phyloP scores from a whole-genome alignment of 179 eudicot species.

The Beta macrorhiza region DNA sequence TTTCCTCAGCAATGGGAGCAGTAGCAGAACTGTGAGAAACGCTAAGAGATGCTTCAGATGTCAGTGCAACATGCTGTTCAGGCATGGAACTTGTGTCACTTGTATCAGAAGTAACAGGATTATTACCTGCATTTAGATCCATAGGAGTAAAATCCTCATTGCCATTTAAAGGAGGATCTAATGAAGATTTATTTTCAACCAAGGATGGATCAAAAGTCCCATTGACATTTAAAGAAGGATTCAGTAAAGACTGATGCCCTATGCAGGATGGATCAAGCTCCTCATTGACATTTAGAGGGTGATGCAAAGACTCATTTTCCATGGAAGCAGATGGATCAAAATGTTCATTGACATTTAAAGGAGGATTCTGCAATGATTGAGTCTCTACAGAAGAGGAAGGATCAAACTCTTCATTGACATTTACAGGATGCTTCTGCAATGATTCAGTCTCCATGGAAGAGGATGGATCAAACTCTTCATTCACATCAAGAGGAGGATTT shows the following conservation, averaged over 20 bases:
- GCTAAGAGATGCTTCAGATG: slow-evolving; percentile 32
- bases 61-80: slow-evolving; percentile 22
- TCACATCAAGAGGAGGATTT: slow-evolving; percentile 22
- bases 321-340: slow-evolving; percentile 24
- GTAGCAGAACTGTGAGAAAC: slow-evolving; percentile 27
- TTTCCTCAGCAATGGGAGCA: slow-evolving; percentile 33
- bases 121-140: slow-evolving; percentile 44
- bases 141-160: slow-evolving; percentile 33
- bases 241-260: slow-evolving; percentile 32
- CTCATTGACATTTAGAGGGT: slow-evolving; percentile 24
- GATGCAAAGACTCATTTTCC: slow-evolving; percentile 30
- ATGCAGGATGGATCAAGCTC: slow-evolving; percentile 25
- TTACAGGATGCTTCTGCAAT: slow-evolving; percentile 24
- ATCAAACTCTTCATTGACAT: slow-evolving; percentile 22
- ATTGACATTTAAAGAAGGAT: slow-evolving; percentile 13
- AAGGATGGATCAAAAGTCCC: slow-evolving; percentile 14
- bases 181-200: slow-evolving; percentile 30
- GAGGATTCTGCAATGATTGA: slow-evolving; percentile 29
- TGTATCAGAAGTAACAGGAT: slow-evolving; percentile 22
- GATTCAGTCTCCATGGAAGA: slow-evolving; percentile 34
- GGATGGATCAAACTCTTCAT: slow-evolving; percentile 31
- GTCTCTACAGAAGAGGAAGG: slow-evolving; percentile 29
- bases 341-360: slow-evolving; percentile 14
- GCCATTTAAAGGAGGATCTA: slow-evolving; percentile 15
- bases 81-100: slow-evolving; percentile 26